Evolutionary conservation across 495 filamentous ascomycete species (phyloP).

Genomic region (Chlorociboria aeruginascens): DNA sequence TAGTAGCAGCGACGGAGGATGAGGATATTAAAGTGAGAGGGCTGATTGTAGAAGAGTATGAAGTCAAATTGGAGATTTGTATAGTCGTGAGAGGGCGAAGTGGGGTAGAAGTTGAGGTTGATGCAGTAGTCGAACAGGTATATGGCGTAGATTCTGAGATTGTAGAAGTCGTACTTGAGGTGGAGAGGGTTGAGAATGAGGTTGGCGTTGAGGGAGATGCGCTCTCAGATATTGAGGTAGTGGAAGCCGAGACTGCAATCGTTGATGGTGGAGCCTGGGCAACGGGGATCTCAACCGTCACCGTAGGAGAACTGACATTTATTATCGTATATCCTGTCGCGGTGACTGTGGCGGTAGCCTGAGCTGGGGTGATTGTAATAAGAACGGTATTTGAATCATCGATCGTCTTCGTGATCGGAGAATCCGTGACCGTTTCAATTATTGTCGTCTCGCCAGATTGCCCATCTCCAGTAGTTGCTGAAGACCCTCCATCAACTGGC

Average conservation of each 20-base stretch:
- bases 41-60: neutral
- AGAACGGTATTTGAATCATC: conserved; percentile 3
- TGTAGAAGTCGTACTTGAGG: neutral
- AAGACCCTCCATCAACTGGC: conserved; percentile 17
- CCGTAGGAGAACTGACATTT: conserved; percentile 7
- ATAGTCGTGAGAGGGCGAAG: neutral
- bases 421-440: conserved; percentile 9
- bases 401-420: conserved; percentile 13
- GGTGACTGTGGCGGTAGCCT: conserved; percentile 5
- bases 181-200: neutral
- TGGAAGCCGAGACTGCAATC: neutral
- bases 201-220: neutral
- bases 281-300: neutral
- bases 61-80: neutral
- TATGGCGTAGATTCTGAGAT: neutral
- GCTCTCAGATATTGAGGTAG: neutral
- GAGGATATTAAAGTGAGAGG: neutral
- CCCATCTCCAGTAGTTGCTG: neutral
- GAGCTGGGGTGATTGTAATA: conserved; percentile 7
- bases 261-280: neutral
- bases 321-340: conserved; percentile 13
- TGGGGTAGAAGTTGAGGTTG: neutral
- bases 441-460: conserved; percentile 3
- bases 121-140: neutral
- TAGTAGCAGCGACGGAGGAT: neutral